Evolutionary conservation across 306 rosid species (phyloP).

Genomic region (Malus orientalis): DNA sequence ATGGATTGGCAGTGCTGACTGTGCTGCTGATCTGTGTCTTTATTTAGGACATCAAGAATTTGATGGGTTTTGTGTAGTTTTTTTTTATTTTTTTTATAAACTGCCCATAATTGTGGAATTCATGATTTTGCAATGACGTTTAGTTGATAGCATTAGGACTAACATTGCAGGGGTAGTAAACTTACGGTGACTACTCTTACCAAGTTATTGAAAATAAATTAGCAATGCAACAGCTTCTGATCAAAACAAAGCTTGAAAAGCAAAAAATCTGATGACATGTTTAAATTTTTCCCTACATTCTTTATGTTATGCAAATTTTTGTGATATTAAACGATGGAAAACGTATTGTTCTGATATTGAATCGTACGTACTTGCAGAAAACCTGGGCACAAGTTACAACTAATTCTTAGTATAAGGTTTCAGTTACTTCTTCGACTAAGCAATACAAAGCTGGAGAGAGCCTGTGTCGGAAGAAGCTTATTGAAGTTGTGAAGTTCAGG

Average conservation of each 20-base stretch:
- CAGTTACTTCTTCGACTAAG: neutral
- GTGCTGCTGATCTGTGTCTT: no score
- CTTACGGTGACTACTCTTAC: slow-evolving; percentile 60
- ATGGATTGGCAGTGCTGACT: no score
- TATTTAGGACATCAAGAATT: no score
- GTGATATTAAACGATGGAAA: neutral
- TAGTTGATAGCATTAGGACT: no score
- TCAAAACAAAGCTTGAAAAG: neutral
- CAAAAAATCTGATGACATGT: neutral
- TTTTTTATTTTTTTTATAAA: no score
- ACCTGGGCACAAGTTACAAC: neutral
- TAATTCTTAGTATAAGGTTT: neutral
- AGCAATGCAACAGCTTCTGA: slow-evolving; percentile 29
- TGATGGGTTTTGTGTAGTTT: no score
- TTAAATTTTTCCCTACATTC: neutral
- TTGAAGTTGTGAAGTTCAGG: slow-evolving; percentile 52
- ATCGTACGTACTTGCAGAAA: neutral
- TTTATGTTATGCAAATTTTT: neutral
- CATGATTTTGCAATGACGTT: no score
- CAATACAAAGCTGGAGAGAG: slow-evolving; percentile 33
- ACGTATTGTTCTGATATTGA: no score
- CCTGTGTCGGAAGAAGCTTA: slow-evolving; percentile 51
- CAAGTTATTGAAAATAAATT: slow-evolving; percentile 64
- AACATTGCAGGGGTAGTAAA: no score
- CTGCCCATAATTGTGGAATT: no score